A percentile compares a stretch with the other conserved stretches of the same genome.
Conservation (phyloP, 768 basidiomycete species). For the Cantharellus anzutake region DNA sequence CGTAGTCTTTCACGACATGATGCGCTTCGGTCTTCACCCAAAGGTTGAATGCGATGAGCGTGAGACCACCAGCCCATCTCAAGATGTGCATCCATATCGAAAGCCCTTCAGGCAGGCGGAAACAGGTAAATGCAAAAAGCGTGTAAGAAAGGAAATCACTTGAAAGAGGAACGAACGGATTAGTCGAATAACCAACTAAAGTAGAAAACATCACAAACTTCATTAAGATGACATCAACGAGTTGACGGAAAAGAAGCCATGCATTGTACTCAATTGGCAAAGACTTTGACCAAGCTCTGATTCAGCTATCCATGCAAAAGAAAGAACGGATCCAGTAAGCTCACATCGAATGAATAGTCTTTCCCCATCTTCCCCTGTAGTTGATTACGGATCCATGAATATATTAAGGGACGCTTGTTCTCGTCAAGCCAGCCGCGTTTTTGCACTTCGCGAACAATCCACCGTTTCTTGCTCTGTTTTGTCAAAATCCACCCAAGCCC, state of each 20-base stretch:
- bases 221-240: conserved; percentile 89
- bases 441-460: conserved; percentile 73
- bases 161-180: neutral
- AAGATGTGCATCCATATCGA: conserved; percentile 55
- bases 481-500: conserved; percentile 89
- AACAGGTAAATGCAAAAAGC: conserved; percentile 88
- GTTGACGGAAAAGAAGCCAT: conserved; percentile 89
- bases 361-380: conserved; percentile 85
- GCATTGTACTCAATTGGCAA: conserved; percentile 88
- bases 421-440: conserved; percentile 79
- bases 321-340: conserved; percentile 13
- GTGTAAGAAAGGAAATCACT: conserved; percentile 92
- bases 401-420: conserved; percentile 36
- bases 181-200: neutral
- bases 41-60: conserved; percentile 81
- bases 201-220: conserved; percentile 38
- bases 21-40: conserved; percentile 99
- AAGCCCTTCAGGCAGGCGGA: conserved; percentile 65
- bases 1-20: conserved; percentile 92
- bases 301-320: too few relatives aligned
- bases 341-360: conserved; percentile 81
- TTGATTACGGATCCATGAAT: conserved; percentile 73
- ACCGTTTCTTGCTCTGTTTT: conserved; percentile 87
- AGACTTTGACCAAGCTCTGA: conserved; percentile 16
- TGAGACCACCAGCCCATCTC: conserved; percentile 80